These are phyloP conservation scores for Magnusiomyces tetraspermus DNA, from an alignment of 1,139 yeast species.

Conservation along the genomic window DNA sequence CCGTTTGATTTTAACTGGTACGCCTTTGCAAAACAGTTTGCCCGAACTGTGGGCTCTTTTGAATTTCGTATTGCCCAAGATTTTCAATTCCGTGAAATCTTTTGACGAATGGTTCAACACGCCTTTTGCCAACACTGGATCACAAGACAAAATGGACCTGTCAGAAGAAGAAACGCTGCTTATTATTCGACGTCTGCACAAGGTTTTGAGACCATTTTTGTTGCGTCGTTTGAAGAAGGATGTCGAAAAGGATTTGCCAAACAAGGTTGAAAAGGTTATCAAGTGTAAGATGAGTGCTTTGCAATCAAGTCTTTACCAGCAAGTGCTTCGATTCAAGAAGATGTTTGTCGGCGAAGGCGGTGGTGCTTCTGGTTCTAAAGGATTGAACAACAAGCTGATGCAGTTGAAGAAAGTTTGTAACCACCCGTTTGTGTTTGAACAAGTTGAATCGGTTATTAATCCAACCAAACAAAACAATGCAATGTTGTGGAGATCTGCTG, in stretches of 20 bases:
- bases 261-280: slow-evolving; percentile 87
- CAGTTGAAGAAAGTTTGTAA: slow-evolving; percentile 92
- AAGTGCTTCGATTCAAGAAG: slow-evolving; percentile 83
- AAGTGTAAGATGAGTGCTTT: slow-evolving; percentile 90
- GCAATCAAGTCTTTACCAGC: slow-evolving; percentile 75
- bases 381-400: slow-evolving; percentile 90
- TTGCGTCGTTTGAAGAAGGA: slow-evolving; percentile 92
- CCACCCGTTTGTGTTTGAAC: slow-evolving; percentile 94
- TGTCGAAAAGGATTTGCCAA: slow-evolving; percentile 93
- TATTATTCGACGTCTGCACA: slow-evolving; percentile 90
- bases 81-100: slow-evolving; percentile 95
- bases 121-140: slow-evolving; percentile 93
- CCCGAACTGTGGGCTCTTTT: slow-evolving; percentile 97
- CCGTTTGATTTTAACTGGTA: slow-evolving; percentile 90
- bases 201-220: slow-evolving; percentile 89
- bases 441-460: slow-evolving; percentile 54
- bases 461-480: slow-evolving; percentile 45
- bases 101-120: slow-evolving; percentile 99
- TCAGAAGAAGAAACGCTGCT: slow-evolving; percentile 94
- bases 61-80: slow-evolving; percentile 89
- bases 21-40: slow-evolving; percentile 90
- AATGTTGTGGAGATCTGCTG: slow-evolving; percentile 79
- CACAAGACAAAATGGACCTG: slow-evolving; percentile 84
- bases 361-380: slow-evolving; percentile 57
- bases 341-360: slow-evolving; percentile 78